These are phyloP conservation scores for Fragaria iinumae DNA, from an alignment of 306 rosid species.

Conservation along the genomic window DNA sequence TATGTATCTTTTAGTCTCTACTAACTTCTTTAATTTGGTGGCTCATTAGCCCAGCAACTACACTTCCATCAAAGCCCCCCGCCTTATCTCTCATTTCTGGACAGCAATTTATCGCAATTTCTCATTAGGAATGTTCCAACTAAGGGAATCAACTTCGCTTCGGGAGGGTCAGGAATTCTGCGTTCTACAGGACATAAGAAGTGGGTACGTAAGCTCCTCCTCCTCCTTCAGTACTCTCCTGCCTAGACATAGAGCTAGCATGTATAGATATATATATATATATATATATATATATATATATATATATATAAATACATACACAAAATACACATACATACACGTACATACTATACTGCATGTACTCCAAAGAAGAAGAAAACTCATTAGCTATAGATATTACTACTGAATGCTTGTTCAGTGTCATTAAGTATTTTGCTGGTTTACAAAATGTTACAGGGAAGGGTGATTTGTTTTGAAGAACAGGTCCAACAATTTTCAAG, in stretches of 20 bases:
- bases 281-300: too few relatives aligned
- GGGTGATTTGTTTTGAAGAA: conserved; percentile 11
- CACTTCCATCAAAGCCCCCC: conserved; percentile 25
- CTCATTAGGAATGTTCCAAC: neutral
- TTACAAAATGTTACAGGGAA: conserved; percentile 1
- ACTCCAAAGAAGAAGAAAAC: neutral
- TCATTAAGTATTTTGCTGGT: neutral
- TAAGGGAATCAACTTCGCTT: conserved; percentile 27
- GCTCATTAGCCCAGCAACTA: conserved; percentile 6
- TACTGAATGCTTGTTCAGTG: neutral
- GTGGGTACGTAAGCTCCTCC: conserved; percentile 8
- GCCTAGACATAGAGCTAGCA: too few relatives aligned
- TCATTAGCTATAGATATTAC: too few relatives aligned
- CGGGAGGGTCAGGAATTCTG: conserved; percentile 28
- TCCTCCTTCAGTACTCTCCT: neutral
- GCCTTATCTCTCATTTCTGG: conserved; percentile 19
- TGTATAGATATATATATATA: too few relatives aligned
- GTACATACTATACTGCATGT: neutral
- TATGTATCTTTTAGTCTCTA: too few relatives aligned
- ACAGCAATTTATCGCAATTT: neutral
- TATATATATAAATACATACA: too few relatives aligned
- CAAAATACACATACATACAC: neutral
- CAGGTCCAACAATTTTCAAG: conserved; percentile 23
- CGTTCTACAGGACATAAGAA: neutral
- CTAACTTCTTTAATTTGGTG: neutral